Conservation (phyloP, 2,329 filamentous ascomycete genomes). For the Dactylellina leptospora region DNA sequence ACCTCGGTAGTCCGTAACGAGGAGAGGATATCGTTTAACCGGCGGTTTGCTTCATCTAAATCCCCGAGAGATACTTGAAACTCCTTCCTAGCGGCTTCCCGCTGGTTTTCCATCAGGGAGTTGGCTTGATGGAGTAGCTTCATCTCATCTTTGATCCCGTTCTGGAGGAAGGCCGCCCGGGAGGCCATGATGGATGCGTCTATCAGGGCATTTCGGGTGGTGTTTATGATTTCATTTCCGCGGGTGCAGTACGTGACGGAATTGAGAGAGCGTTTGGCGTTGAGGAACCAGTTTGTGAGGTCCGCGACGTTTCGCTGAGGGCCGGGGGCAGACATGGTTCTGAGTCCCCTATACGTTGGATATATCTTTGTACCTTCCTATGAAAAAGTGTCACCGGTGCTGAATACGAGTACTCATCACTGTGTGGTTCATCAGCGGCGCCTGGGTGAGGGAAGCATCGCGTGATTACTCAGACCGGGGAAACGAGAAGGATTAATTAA, state of each 20-base stretch:
- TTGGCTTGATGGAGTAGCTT: slow-evolving; percentile 55
- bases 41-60: slow-evolving; percentile 42
- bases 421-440: neutral
- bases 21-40: slow-evolving; percentile 67
- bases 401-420: too few relatives aligned
- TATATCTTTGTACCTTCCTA: neutral
- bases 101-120: slow-evolving; percentile 55
- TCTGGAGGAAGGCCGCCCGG: slow-evolving; percentile 56
- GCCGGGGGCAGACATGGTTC: slow-evolving; percentile 32
- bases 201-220: slow-evolving; percentile 56
- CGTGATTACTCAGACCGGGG: slow-evolving; percentile 33
- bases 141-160: slow-evolving; percentile 56
- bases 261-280: slow-evolving; percentile 57
- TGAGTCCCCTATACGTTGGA: neutral
- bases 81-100: slow-evolving; percentile 53
- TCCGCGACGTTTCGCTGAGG: slow-evolving; percentile 60
- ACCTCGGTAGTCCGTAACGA: slow-evolving; percentile 68
- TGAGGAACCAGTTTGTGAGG: slow-evolving; percentile 57
- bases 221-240: slow-evolving; percentile 56
- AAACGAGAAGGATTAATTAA: neutral
- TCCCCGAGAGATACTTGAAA: slow-evolving; percentile 50
- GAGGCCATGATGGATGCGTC: slow-evolving; percentile 57
- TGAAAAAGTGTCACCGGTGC: neutral
- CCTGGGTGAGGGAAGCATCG: slow-evolving; percentile 2
- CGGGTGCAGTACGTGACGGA: slow-evolving; percentile 56